phyloP scores from a whole-genome alignment of 1,139 yeast species.

The Candida tunisiensis region DNA sequence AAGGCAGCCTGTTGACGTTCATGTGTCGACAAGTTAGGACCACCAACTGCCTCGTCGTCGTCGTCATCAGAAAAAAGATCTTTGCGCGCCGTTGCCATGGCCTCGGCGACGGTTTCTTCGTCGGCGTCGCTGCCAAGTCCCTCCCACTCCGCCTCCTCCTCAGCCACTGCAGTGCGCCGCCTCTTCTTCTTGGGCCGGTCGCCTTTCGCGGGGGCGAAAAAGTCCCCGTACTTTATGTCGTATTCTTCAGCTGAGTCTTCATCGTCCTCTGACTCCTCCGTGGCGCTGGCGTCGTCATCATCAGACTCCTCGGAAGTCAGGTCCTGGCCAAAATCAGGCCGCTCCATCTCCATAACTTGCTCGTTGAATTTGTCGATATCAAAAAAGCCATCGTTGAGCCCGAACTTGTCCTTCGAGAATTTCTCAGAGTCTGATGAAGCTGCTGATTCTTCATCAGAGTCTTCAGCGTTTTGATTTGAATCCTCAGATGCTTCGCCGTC shows the following conservation, averaged over 20 bases:
- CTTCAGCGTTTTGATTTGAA: constrained; percentile 5
- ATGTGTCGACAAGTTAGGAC: constrained; percentile 45
- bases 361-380: constrained; percentile 74
- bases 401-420: constrained; percentile 32
- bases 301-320: constrained; percentile 45
- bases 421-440: constrained; percentile 13
- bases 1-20: constrained; percentile 72
- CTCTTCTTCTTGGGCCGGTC: constrained; percentile 8
- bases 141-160: constrained; percentile 31
- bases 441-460: constrained; percentile 6
- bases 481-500: constrained; percentile 5
- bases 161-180: constrained; percentile 18
- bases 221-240: constrained; percentile 21
- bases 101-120: constrained; percentile 30
- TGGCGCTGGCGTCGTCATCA: constrained; percentile 22
- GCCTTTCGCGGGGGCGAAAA: constrained; percentile 22
- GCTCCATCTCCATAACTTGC: constrained; percentile 61
- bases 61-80: constrained; percentile 33
- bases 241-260: constrained; percentile 14
- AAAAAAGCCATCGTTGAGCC: constrained; percentile 73
- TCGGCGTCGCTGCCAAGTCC: constrained; percentile 46
- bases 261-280: constrained; percentile 5
- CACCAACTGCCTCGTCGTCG: constrained; percentile 12
- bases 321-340: constrained; percentile 36
- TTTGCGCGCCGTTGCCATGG: constrained; percentile 35